Conservation (phyloP, 768 basidiomycete species). For the Lentinula sp. region DNA sequence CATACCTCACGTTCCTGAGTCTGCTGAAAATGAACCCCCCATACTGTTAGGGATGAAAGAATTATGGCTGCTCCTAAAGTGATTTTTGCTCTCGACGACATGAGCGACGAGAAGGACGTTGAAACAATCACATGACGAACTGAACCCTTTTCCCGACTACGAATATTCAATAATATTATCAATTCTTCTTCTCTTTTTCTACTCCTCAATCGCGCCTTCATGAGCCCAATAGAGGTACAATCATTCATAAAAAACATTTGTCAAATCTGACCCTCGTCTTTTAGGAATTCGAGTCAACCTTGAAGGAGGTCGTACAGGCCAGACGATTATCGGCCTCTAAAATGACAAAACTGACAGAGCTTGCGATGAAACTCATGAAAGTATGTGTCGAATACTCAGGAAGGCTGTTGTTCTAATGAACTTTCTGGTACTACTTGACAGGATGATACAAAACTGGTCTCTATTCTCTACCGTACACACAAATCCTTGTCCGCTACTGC, state of each 20-base stretch:
- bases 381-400: conserved; percentile 35
- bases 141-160: background rate
- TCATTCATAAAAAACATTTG: background rate
- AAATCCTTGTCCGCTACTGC: conserved; percentile 60
- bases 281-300: conserved; percentile 74
- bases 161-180: background rate
- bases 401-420: background rate
- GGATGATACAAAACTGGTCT: conserved; percentile 85
- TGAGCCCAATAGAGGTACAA: conserved; percentile 4
- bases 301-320: conserved; percentile 78
- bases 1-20: conserved; percentile 73
- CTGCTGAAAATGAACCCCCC: conserved; percentile 88
- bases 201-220: conserved; percentile 12
- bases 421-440: conserved; percentile 21
- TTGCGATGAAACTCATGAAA: conserved; percentile 72
- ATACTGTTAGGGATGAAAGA: conserved; percentile 67
- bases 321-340: conserved; percentile 86
- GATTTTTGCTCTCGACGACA: conserved; percentile 66
- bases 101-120: background rate
- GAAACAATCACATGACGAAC: background rate
- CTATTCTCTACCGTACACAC: conserved; percentile 85
- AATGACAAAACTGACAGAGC: conserved; percentile 71
- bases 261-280: conserved; percentile 3
- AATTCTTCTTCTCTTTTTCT: conserved; percentile 13
- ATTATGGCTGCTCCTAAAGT: conserved; percentile 66